Percentiles rank a stretch among this genome's conserved stretches.
phyloP scores from a whole-genome alignment of 331 rosid genomes.

The Quercus tomentella region DNA sequence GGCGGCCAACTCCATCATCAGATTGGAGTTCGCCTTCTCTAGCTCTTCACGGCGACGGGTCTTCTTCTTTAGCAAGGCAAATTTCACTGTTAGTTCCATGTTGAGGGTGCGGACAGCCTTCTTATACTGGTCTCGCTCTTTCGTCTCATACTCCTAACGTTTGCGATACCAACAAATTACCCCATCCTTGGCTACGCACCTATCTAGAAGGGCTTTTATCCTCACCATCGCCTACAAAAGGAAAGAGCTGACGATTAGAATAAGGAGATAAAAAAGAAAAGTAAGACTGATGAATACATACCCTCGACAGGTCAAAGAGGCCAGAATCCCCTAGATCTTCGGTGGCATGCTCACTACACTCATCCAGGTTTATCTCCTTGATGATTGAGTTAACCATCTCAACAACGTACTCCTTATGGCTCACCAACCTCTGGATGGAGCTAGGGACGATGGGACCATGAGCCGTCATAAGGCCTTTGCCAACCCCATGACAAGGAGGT shows the following conservation, averaged over 20 bases:
- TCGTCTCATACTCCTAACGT: fast-evolving
- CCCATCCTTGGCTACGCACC: too few relatives aligned
- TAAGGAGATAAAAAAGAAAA: too few relatives aligned
- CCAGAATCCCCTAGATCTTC: fast-evolving
- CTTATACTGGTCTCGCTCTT: too few relatives aligned
- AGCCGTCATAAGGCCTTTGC: too few relatives aligned
- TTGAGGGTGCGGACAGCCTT: fast-evolving
- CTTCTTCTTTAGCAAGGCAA: too few relatives aligned
- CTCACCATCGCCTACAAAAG: fast-evolving
- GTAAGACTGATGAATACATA: fast-evolving
- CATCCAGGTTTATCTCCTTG: too few relatives aligned
- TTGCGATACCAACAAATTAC: fast-evolving
- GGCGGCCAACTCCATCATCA: fast-evolving
- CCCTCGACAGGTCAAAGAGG: fast-evolving
- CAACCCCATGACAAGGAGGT: fast-evolving
- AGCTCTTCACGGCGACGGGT: fast-evolving
- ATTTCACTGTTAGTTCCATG: fast-evolving
- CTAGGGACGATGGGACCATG: fast-evolving
- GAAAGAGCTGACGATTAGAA: fast-evolving
- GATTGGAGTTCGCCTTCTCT: fast-evolving
- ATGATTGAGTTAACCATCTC: too few relatives aligned
- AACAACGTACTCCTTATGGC: too few relatives aligned
- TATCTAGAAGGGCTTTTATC: fast-evolving
- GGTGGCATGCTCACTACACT: too few relatives aligned
- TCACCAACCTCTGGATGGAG: too few relatives aligned